Base-by-base conservation (phyloP, 2,329 filamentous ascomycete genomes). In the Penicillium brasilianum region DNA sequence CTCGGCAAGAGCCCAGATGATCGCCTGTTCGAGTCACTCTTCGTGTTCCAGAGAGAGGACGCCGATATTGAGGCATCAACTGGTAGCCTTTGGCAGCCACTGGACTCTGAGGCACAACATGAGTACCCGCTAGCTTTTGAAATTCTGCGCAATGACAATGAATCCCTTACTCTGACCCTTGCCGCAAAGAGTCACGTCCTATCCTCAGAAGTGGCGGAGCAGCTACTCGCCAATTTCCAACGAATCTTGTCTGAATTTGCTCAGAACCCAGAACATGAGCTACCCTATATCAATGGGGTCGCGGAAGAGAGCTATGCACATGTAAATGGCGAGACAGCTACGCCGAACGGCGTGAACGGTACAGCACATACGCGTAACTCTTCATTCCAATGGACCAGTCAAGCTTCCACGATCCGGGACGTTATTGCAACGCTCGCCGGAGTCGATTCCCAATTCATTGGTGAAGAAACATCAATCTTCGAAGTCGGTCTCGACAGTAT, bases 401-500 rank as follows among this genome's bases (percentile, higher is more conserved):
- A 83, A 16, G 85, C 90, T 0, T 69, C 69, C 1, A 66, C 65
- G 0, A 78, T 96, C 7, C 84, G 86, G 28, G 74, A 81, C 3
- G 87, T 90, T 68, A 83, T 97, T 46, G 85, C 89, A 1, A 69
- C 72, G 0, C 78, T 97, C 5, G 85, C 88, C 0, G 83, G 82
- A 0, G 71, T 88, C 0, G 72, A 84, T 0, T 72, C 76, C 3
- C 73, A 81, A 1, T 76, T 82, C 0, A 79, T 97, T 39, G 74
- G 78, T 1, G 84, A 85, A 55, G 76, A 81, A 7, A 87, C 86
- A 0, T 89, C 89, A 0, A 86, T 97, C 11, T 88, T 96, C 41
- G 88, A 94, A 67, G 83, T 97, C 34, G 93, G 93, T 0, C 83
- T 97, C 7, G 94, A 97, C 79, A 97, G 93, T 70, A 96, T 97